Evolutionary conservation across 371 early-diverging fungal species (phyloP).

Genomic region (Mortierella sp.): DNA sequence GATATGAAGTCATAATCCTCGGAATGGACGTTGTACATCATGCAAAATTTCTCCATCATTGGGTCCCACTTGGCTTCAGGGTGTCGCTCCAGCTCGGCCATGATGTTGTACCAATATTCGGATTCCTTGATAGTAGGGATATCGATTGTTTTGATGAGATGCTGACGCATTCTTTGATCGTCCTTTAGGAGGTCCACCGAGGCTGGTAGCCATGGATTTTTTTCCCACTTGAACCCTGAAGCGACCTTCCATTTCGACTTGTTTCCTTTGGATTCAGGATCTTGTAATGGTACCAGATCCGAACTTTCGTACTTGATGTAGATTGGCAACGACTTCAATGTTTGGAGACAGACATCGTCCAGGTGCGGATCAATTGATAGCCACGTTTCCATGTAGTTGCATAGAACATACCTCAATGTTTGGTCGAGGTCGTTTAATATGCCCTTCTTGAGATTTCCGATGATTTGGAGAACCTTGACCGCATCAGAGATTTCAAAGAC

Average conservation of each 20-base stretch:
- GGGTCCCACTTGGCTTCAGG: constrained; percentile 15
- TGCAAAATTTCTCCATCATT: constrained; percentile 13
- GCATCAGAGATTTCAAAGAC: constrained; percentile 8
- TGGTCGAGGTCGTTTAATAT: background rate
- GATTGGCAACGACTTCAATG: constrained; percentile 14
- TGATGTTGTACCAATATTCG: constrained; percentile 23
- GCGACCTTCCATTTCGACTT: constrained; percentile 4
- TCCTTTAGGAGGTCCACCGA: constrained; percentile 8
- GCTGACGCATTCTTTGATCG: constrained; percentile 9
- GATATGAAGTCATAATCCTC: background rate
- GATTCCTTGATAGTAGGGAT: constrained; percentile 5
- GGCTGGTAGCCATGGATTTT: constrained; percentile 21
- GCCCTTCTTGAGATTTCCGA: background rate
- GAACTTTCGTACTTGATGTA: constrained; percentile 6
- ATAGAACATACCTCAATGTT: background rate
- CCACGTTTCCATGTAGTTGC: constrained; percentile 1
- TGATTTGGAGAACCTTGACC: background rate
- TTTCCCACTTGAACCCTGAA: background rate
- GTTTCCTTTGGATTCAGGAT: too few species aligned
- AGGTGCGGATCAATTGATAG: background rate
- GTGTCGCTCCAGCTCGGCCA: background rate
- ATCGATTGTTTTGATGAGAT: background rate
- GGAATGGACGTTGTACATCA: constrained; percentile 6
- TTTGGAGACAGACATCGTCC: background rate
- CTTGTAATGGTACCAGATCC: background rate